These are phyloP conservation scores for Caloboletus firmus DNA, from an alignment of 1,284 basidiomycete species.

Conservation along the genomic window DNA sequence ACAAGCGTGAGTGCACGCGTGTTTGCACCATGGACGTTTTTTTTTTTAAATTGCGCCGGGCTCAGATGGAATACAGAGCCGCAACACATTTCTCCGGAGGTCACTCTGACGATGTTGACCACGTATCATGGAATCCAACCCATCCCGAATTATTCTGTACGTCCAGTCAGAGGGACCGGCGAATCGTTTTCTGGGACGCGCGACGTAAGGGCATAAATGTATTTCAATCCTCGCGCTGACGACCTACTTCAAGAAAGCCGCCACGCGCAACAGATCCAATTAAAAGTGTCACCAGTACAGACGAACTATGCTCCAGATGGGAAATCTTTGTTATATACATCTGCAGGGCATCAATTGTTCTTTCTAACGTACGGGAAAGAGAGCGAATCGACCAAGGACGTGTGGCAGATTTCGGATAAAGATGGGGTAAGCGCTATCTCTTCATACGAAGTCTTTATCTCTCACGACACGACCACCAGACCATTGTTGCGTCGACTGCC, in stretches of 20 bases:
- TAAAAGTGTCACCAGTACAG: slow-evolving; percentile 59
- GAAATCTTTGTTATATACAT: slow-evolving; percentile 60
- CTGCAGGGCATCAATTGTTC: slow-evolving; percentile 54
- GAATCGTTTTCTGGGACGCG: slow-evolving; percentile 81
- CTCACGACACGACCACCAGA: slow-evolving; percentile 4
- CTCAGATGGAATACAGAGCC: slow-evolving; percentile 65
- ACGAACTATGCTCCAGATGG: slow-evolving; percentile 73
- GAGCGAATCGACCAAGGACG: slow-evolving; percentile 55
- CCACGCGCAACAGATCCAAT: slow-evolving; percentile 53
- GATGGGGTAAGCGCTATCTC: slow-evolving; percentile 38
- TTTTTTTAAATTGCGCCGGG: background rate
- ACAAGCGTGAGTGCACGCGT: slow-evolving; percentile 55
- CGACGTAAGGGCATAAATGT: slow-evolving; percentile 49
- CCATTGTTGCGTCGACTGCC: slow-evolving; percentile 56
- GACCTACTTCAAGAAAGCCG: slow-evolving; percentile 55
- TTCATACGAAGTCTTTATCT: background rate
- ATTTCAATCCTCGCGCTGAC: slow-evolving; percentile 12
- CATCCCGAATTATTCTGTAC: slow-evolving; percentile 79
- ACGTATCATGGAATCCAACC: slow-evolving; percentile 77
- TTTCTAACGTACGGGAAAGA: slow-evolving; percentile 57
- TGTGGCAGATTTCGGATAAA: slow-evolving; percentile 56
- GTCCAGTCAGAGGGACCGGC: slow-evolving; percentile 68
- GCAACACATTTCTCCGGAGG: slow-evolving; percentile 64
- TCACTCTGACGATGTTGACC: slow-evolving; percentile 72
- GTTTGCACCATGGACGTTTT: background rate